phyloP scores from a whole-genome alignment of 371 early-diverging fungal genomes.

The Saksenaea oblongispora region DNA sequence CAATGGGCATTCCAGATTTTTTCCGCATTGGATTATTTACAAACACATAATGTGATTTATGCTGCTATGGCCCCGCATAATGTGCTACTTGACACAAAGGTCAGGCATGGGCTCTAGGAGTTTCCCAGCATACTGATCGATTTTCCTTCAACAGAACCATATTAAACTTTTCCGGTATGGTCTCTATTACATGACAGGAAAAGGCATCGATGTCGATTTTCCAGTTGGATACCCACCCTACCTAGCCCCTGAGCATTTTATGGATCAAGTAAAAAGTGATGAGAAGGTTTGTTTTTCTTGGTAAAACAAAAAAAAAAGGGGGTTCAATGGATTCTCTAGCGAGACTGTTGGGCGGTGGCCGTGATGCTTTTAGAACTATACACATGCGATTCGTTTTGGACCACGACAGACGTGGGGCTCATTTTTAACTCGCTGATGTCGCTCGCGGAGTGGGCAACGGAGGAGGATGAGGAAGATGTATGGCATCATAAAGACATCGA shows the following conservation, averaged over 20 bases:
- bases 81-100: constrained; percentile 53
- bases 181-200: constrained; percentile 62
- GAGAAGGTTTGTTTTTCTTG: constrained; percentile 26
- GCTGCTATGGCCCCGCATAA: constrained; percentile 53
- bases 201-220: constrained; percentile 62
- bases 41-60: constrained; percentile 50
- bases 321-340: constrained; percentile 23
- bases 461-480: constrained; percentile 9
- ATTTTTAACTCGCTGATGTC: constrained; percentile 44
- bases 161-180: constrained; percentile 66
- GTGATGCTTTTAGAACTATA: constrained; percentile 60
- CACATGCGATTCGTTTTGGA: constrained; percentile 61
- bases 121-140: background rate
- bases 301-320: background rate
- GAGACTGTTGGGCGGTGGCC: constrained; percentile 65
- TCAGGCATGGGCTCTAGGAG: background rate
- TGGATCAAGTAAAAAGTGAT: constrained; percentile 3
- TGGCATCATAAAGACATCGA: constrained; percentile 38
- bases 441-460: constrained; percentile 33
- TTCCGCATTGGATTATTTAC: constrained; percentile 53
- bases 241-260: constrained; percentile 39
- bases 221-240: constrained; percentile 58
- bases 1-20: constrained; percentile 61
- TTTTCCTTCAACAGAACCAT: constrained; percentile 28
- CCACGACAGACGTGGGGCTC: constrained; percentile 42